Evolutionary conservation across 305 asterid species (phyloP), one percentile per base, ranked within the genome.

Genomic region (Fraxinus latifolia): DNA sequence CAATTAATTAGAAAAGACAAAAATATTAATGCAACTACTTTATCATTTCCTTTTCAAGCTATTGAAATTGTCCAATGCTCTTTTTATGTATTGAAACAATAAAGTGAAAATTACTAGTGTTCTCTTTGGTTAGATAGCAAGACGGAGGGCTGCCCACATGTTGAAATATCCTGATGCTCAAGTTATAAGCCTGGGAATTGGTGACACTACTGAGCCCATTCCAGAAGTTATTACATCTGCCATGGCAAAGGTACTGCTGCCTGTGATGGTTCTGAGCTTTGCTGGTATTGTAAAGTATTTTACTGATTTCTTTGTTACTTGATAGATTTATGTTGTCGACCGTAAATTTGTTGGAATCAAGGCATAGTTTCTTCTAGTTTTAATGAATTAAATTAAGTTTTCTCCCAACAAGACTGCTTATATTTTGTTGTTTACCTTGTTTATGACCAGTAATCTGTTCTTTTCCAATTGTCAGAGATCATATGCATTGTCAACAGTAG

Each of bases 181-280:
- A 87, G 96, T 96, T 85, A 96, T 96, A 89, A 91, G 97, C 90
- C 99, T 94, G 77, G 99, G 98, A 67, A 96, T 94, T 85, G 99
- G 98, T 77, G 99, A 96, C 92, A 96, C 99, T 55, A 94, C 99
- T 5, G 99, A 94, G 87, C 98, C 98, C 71, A 94, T 96, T 87
- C 98, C 99, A 23, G 96, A 96, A 23, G 89, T 91, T 84, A 96
- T 96, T 79, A 86, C 97, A 65, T 87, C 96, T 83, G 97, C 98
- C 78, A 96, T 94, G 98, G 88, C 97, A 7, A 85, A 92, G 97
- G 99, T 94, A 90, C 78, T 73, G 79, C 21, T 81, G 23, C 31
- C 77, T 32, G 12, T 76, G 44, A 78, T 77, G 82, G 58, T 82
- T 79, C 36, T 76, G 55, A 73, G 42, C 62, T 74, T 71, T 25